These are phyloP conservation scores for Neonectria faginata DNA, from an alignment of 2,329 filamentous ascomycete species.

Conservation along the genomic window DNA sequence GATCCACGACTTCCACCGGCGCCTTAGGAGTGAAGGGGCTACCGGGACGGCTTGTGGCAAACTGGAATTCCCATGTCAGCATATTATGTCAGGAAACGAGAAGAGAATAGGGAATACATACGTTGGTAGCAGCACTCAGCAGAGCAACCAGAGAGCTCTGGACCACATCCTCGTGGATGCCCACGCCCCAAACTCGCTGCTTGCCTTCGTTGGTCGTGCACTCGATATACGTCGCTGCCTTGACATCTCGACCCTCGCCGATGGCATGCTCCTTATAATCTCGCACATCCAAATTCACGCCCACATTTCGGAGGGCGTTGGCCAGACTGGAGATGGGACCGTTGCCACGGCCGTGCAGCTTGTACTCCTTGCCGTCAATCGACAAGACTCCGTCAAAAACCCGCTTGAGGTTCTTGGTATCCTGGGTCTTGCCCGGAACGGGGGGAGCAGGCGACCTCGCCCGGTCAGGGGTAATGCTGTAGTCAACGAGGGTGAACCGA, in stretches of 20 bases:
- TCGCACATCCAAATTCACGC: conserved; percentile 88
- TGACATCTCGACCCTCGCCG: conserved; percentile 80
- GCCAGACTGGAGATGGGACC: conserved; percentile 91
- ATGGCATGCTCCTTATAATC: conserved; percentile 98
- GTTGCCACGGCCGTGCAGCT: conserved; percentile 84
- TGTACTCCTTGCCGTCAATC: conserved; percentile 83
- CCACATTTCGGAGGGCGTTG: conserved; percentile 80
- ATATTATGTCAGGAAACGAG: not conserved
- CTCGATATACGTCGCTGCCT: conserved; percentile 96
- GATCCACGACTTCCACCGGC: conserved; percentile 50
- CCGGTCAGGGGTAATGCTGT: conserved; percentile 88
- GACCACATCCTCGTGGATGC: conserved; percentile 92
- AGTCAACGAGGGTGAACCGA: conserved; percentile 88
- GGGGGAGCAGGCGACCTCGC: conserved; percentile 78
- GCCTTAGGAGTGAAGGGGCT: conserved; percentile 72
- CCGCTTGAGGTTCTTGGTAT: conserved; percentile 82
- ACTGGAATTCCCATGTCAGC: conserved; percentile 60
- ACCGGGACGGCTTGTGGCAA: conserved; percentile 75
- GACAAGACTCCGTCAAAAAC: conserved; percentile 87
- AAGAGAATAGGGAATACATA: conserved; percentile 61
- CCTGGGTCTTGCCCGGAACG: conserved; percentile 75
- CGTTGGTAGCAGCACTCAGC: conserved; percentile 85
- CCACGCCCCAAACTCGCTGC: conserved; percentile 88
- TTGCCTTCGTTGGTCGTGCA: conserved; percentile 77
- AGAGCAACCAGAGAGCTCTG: conserved; percentile 87